These are phyloP conservation scores for Phytophthora citrophthora DNA, from an alignment of 352 stramenopile genomes.

Conservation along the genomic window DNA sequence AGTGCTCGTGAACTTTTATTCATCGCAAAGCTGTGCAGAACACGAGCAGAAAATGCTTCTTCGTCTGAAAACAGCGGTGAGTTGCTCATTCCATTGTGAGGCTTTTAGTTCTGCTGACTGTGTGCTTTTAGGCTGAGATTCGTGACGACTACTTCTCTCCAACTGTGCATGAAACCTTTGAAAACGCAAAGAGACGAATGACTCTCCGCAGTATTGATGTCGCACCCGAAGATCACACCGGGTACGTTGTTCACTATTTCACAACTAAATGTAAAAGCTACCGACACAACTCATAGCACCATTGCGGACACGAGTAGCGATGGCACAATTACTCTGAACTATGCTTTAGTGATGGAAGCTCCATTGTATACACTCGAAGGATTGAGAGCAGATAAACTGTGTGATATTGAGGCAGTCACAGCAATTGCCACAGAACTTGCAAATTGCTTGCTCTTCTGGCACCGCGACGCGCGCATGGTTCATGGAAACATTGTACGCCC, in stretches of 20 bases:
- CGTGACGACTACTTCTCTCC: constrained; percentile 32
- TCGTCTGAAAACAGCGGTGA: constrained; percentile 49
- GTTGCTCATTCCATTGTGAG: neutral
- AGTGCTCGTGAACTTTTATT: constrained; percentile 73
- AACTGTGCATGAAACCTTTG: constrained; percentile 38
- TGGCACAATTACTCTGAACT: constrained; percentile 52
- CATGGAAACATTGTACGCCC: constrained; percentile 71
- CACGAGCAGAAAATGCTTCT: constrained; percentile 53
- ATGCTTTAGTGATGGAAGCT: constrained; percentile 60
- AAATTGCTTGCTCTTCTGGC: constrained; percentile 66
- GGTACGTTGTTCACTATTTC: constrained; percentile 29
- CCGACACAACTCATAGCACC: constrained; percentile 14
- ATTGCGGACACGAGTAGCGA: constrained; percentile 42
- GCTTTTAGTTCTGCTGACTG: neutral
- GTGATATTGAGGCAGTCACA: constrained; percentile 35
- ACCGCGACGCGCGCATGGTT: constrained; percentile 51
- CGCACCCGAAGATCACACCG: constrained; percentile 63
- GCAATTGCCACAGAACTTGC: constrained; percentile 50
- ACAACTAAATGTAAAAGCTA: neutral
- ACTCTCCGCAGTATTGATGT: constrained; percentile 36
- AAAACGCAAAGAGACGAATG: constrained; percentile 61
- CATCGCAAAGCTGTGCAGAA: constrained; percentile 29
- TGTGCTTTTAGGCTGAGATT: constrained; percentile 18
- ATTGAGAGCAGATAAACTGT: constrained; percentile 39
- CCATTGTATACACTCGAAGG: constrained; percentile 59